Evolutionary conservation across 73 alveolate genomes (phyloP), one percentile per base, ranked within the genome.

Genomic region (Blepharisma japonicum): DNA sequence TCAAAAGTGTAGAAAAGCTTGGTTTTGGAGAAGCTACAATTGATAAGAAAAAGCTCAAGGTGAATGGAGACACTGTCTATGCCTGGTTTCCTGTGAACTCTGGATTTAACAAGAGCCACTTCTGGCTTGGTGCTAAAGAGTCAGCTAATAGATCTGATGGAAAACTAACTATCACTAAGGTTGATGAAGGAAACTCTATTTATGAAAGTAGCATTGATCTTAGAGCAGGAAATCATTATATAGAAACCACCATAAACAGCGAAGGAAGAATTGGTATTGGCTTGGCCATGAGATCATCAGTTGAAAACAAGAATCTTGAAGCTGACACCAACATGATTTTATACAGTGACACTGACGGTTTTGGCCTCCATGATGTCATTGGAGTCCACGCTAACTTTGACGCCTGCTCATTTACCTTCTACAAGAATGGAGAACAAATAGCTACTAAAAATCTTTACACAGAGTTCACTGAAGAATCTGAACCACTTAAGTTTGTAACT

Each of bases 1-100:
- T 70, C 11, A n/a, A 9, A 7, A 14, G 71, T 14, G 80, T 70
- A 61, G 74, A 61, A 61, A 61, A 61, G 23, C 11, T 11, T 61
- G 74, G 74, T 3, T 72, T 8, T 14, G 80, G 76, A 70, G 27
- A 70, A 7, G 80, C 66, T 14, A n/a, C 25, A n/a, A 70, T 70
- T 45, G 23, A 25, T 4, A 70, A 70, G 27, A 47, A 20, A 39
- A 11, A 9, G 2, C 20, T 45, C 2, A 70, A 70, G 5, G 46
- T 39, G 55, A 72, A 72, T 39, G 66, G 80, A 45, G 80, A 70
- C 47, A 14, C 55, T 4, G 45, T 70, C 25, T 70, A n/a, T 47
- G 11, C 32, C 61, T 14, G 32, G 14, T 70, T 39, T 4, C 80
- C 80, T 45, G 80, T 70, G 2, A 70, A 70, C 39, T 9, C n/a